phyloP scores from a whole-genome alignment of 768 basidiomycete species.

The Tricholoma furcatifolium region DNA sequence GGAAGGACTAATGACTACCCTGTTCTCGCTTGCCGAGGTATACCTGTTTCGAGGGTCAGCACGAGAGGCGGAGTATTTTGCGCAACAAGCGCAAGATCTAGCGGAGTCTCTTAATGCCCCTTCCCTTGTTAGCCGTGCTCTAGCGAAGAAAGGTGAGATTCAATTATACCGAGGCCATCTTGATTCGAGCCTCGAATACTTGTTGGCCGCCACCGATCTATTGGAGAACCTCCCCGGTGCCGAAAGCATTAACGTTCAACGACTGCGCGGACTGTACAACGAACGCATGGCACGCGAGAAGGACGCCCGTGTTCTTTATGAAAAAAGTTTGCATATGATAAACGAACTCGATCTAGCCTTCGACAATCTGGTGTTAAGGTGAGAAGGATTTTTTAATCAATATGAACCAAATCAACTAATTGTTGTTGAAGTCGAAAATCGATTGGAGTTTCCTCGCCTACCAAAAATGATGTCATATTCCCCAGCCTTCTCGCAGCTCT shows the following conservation, averaged over 20 bases:
- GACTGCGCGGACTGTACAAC: conserved; percentile 56
- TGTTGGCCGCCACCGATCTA: conserved; percentile 49
- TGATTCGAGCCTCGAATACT: conserved; percentile 52
- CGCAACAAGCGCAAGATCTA: conserved; percentile 72
- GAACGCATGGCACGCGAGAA: conserved; percentile 36
- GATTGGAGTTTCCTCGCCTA: conserved; percentile 32
- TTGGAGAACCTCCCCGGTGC: conserved; percentile 48
- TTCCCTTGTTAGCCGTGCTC: conserved; percentile 61
- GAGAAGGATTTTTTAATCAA: conserved; percentile 15
- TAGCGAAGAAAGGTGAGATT: conserved; percentile 68
- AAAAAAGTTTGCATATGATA: conserved; percentile 54
- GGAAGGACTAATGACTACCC: conserved; percentile 63
- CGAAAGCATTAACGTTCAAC: conserved; percentile 57
- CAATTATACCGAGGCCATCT: conserved; percentile 61
- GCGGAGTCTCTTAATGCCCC: conserved; percentile 69
- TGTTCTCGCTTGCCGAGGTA: conserved; percentile 62
- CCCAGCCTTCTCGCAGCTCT: conserved; percentile 62
- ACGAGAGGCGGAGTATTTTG: conserved; percentile 83
- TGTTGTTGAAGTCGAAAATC: conserved; percentile 44
- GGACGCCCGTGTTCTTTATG: conserved; percentile 54
- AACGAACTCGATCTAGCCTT: conserved; percentile 61
- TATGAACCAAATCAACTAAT: conserved; percentile 6
- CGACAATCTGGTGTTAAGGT: conserved; percentile 49
- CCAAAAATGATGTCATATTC: conserved; percentile 46
- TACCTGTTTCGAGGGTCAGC: conserved; percentile 78